Conservation (phyloP, 768 basidiomycete genomes). For the Russula emetica region DNA sequence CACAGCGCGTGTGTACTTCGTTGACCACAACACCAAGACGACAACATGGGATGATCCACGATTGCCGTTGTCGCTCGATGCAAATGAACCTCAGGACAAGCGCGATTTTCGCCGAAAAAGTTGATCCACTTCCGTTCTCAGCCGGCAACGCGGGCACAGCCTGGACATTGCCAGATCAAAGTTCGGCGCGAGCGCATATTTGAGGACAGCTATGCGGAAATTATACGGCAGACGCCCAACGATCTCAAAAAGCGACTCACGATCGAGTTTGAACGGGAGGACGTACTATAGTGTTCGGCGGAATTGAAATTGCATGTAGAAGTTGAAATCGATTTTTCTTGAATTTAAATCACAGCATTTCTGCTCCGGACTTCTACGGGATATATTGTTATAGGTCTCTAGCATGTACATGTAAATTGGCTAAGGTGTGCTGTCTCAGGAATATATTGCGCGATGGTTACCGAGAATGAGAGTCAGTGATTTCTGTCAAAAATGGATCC, state of each 20-base stretch:
- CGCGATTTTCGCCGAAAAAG: slow-evolving; percentile 98
- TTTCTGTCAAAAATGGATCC: too few species aligned
- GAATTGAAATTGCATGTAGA: too few species aligned
- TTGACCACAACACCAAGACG: slow-evolving; percentile 99
- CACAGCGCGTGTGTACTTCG: slow-evolving; percentile 98
- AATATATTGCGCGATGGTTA: too few species aligned
- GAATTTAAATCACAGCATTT: too few species aligned
- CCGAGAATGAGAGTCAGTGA: too few species aligned
- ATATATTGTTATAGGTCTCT: too few species aligned
- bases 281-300: too few species aligned
- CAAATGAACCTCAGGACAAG: slow-evolving; percentile 99
- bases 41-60: slow-evolving; percentile 99
- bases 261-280: slow-evolving; percentile 99
- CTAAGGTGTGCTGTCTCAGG: too few species aligned
- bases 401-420: too few species aligned
- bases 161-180: slow-evolving; percentile 99
- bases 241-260: slow-evolving; percentile 98
- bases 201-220: slow-evolving; percentile 98
- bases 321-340: too few species aligned
- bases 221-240: slow-evolving; percentile 98
- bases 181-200: slow-evolving; percentile 97
- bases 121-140: slow-evolving; percentile 99
- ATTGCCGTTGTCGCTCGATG: slow-evolving; percentile 87
- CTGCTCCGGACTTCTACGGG: too few species aligned
- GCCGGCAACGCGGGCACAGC: slow-evolving; percentile 95